Evolutionary conservation across 257 asterid species (phyloP).

Genomic region (Solanum acaule): DNA sequence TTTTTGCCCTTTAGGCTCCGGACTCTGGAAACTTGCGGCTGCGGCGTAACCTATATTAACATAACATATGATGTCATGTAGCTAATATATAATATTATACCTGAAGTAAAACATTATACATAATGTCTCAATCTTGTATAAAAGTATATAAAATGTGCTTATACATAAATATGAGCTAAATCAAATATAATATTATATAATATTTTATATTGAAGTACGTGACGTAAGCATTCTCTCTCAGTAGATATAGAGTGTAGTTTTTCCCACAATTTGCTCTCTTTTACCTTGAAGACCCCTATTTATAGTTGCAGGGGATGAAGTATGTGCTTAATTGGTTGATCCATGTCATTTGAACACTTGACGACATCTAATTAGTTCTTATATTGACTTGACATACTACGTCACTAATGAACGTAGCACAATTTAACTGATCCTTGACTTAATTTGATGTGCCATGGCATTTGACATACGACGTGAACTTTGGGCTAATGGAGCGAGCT

Average conservation of each 20-base stretch:
- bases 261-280: background rate
- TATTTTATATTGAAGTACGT: too few species aligned
- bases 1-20: too few species aligned
- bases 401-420: background rate
- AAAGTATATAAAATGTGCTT: background rate
- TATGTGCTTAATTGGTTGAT: background rate
- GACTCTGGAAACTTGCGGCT: too few species aligned
- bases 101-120: too few species aligned
- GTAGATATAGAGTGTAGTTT: background rate
- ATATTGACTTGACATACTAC: background rate
- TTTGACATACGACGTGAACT: too few species aligned
- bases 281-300: background rate
- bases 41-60: too few species aligned
- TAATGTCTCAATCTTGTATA: too few species aligned
- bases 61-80: too few species aligned
- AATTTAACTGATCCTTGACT: background rate
- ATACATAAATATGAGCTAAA: background rate
- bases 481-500: background rate
- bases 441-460: background rate
- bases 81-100: too few species aligned
- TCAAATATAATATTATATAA: too few species aligned
- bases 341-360: background rate
- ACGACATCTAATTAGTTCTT: too few species aligned
- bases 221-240: background rate
- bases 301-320: background rate